Base-by-base conservation (phyloP, 2,329 filamentous ascomycete genomes). In the Davidsoniella virescens region DNA sequence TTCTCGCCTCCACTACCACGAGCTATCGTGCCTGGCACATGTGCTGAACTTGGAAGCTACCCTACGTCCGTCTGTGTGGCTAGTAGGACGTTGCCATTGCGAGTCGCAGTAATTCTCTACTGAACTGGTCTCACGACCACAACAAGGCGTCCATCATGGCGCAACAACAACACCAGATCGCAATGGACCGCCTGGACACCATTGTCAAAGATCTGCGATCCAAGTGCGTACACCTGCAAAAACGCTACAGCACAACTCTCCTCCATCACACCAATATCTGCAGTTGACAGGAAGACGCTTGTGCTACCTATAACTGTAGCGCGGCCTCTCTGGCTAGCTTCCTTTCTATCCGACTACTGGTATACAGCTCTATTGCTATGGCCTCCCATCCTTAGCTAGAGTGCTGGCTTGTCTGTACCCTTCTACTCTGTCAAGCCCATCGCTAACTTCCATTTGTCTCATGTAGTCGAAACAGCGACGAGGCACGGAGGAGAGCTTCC, bases 131-230 rank as follows among this genome's bases (percentile, higher is more conserved):
- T 25, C 36, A 26, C 42, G 41, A 49, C 47, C 47, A 46, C 42
- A 33, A 12, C 29, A 43, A 44, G 43, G 41, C 48, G 52, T 48
- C 48, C 39, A 50, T 39, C 44, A 53, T 53, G 52, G 52, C 52
- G 52, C 52, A 53, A 47, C 49, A 49, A 23, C 70, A 70, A 60
- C 67, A 72, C 57, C 68, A 71, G 59, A 64, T 75, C 60, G 71
- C 73, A 57, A 65, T 76, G 52, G 71, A 74, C 62, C 69, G 68
- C 56, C 69, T 77, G 49, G 74, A 78, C 51, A 64, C 67, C 50
- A 67, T 76, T 54, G 67, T 70, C 12, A 70, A 71, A 55, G 74
- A 76, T 55, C 65, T 78, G 33, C 71, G 69, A 56, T 75, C 73
- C 53, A 72, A 71, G 74, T 78, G 58, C 52, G 65, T 55, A 33